Evolutionary conservation across 805 yeast genomes (phyloP), one percentile per base, ranked within the genome.

Genomic region (Candida koratica): DNA sequence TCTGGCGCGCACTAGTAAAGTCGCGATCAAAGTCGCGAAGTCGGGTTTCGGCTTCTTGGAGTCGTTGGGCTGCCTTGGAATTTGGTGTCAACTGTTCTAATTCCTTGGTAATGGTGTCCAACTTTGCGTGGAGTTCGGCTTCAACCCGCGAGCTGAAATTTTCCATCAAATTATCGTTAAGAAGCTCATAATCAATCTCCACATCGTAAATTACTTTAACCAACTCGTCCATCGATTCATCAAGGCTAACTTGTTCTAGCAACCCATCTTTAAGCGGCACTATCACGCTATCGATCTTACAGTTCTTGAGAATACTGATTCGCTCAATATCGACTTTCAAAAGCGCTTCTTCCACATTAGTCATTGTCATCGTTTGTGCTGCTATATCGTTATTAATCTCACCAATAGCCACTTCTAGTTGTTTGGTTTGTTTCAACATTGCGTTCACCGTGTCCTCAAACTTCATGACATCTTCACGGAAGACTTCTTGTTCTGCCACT

Each of bases 31-130:
- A 69, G 6, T 70, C 78, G 6, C 69, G 67, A 23, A 82, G 67
- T 45, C 77, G 76, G 5, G 56, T 64, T 43, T 82, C 79, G 6
- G 83, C 84, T 35, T 83, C 88, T 23, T 66, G 70, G 28, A 86
- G 70, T 48, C 96, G 71, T 35, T 84, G 94, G 19, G 74, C 62
- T 0, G 96, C 96, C 45, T 82, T 83, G 25, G 78, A 67, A 55
- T 87, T 87, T n/a, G 96, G 96, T 20, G 85, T 78, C 49, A 87
- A 61, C 32, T 53, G 49, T 12, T 62, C 69, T 17, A 76, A 54
- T 19, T 71, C 72, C 32, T 56, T 52, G 43, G 45, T 47, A 15
- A 49, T 61, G n/a, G 52, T 52, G 6, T 76, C 66, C 4, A 56
- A 46, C 13, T 47, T 48, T 3, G 53, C 63, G 11, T 49, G 45